Base-by-base conservation (phyloP, 2,329 filamentous ascomycete genomes). In the Colletotrichum liriopes region DNA sequence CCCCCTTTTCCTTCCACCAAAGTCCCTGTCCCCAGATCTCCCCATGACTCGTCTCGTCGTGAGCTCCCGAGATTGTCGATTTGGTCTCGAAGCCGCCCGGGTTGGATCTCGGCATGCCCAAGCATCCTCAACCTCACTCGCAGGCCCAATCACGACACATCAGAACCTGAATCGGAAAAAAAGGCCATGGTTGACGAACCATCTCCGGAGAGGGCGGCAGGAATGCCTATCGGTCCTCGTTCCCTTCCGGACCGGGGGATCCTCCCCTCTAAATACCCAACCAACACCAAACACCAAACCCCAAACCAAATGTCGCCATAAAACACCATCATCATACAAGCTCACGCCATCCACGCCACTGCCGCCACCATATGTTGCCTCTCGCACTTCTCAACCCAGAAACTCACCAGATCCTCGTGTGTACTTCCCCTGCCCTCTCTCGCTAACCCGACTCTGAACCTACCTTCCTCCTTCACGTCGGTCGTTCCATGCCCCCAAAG, bases 301-400 rank as follows among this genome's bases (percentile, higher is more conserved):
- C 29, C 11, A 29, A 5, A 18, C 4, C 29, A 26, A 20, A 63
- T 63, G 60, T 63, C 47, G 60, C 47, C 47, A 63, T 63, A 32
- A 26, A 32, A 63, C 47, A 37, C 35, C 60, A 63, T 63, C 35
- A 16, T 43, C 35, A 20, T 23, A 23, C 32, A 26, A 52, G 23
- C 60, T 51, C 60, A 52, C 60, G 60, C 35, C 49, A 63, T 63
- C 45, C 32, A n/a, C 47, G 45, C 45, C 45, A 20, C 43, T 4
- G 5, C 29, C 18, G 18, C 16, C 23, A 54, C 5, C 51, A 26
- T n/a, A 8, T n/a, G 3, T 23, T 8, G 7, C 20, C 43, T n/a
- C 43, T 47, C 6, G 7, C 8, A 20, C 43, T 9, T 20, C 20
- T n/a, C 18, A 9, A 20, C 7, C 35, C 35, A 37, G 11, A 37